Conservation (phyloP, 192 early-diverging fungal genomes). For the Podila epigama region DNA sequence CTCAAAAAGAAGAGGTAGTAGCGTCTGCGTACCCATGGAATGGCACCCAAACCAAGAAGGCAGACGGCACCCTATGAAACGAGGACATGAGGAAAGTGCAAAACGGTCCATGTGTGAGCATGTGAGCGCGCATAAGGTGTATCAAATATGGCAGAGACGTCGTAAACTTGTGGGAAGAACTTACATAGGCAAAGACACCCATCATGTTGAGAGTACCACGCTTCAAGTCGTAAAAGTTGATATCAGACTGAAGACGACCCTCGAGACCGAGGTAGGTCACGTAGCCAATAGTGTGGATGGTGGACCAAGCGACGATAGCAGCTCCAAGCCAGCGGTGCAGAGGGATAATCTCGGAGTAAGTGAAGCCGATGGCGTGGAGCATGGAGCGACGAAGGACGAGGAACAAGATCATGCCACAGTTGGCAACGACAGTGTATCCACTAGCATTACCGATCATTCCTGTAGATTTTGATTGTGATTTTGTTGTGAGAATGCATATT, state of each 20-base stretch:
- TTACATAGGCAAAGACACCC: conserved; percentile 49
- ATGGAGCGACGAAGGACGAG: conserved; percentile 46
- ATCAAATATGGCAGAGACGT: background rate
- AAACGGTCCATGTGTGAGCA: background rate
- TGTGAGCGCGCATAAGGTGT: background rate
- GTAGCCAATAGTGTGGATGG: conserved; percentile 37
- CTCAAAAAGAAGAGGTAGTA: conserved; percentile 42
- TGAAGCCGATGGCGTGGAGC: conserved; percentile 49
- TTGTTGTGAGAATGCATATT: background rate
- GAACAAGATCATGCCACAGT: conserved; percentile 44
- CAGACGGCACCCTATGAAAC: conserved; percentile 36
- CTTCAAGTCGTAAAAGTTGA: conserved; percentile 28
- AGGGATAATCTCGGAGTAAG: conserved; percentile 41
- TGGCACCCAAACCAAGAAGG: conserved; percentile 29
- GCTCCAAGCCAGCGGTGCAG: conserved; percentile 46
- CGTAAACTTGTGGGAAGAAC: too few species aligned
- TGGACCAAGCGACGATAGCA: conserved; percentile 37
- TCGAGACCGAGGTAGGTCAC: conserved; percentile 23
- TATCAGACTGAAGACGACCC: conserved; percentile 20
- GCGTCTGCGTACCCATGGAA: conserved; percentile 38
- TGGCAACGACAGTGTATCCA: conserved; percentile 33
- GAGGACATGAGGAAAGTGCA: background rate
- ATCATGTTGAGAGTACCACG: conserved; percentile 47
- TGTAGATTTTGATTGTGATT: background rate
- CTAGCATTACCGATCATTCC: conserved; percentile 34